A percentile compares a stretch with the other conserved stretches of the same genome.
These are phyloP conservation scores for Aspergillus ochraceus DNA, from an alignment of 2,329 filamentous ascomycete species.

Conservation along the genomic window DNA sequence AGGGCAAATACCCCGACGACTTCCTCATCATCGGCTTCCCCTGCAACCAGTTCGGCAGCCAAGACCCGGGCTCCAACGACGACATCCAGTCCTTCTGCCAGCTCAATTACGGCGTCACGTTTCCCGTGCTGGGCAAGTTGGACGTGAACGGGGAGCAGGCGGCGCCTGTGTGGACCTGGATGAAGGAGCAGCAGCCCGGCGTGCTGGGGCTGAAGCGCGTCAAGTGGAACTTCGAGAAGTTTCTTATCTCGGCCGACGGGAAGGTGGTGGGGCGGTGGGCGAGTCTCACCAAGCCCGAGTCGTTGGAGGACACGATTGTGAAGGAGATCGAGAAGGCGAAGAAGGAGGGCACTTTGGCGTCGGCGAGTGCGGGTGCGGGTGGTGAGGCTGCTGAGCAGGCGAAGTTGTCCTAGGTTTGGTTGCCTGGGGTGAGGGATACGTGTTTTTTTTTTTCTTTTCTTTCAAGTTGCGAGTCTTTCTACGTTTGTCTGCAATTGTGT, in stretches of 20 bases:
- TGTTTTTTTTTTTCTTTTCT: neutral
- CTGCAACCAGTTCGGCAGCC: conserved; percentile 93
- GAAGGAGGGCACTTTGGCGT: conserved; percentile 36
- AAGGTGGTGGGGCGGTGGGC: conserved; percentile 84
- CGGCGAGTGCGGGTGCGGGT: conserved; percentile 7
- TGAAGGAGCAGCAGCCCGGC: conserved; percentile 72
- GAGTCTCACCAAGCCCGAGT: conserved; percentile 82
- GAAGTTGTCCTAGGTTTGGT: conserved; percentile 21
- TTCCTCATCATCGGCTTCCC: conserved; percentile 93
- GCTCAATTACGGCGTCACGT: conserved; percentile 89
- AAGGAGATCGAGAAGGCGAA: conserved; percentile 66
- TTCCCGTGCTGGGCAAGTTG: conserved; percentile 87
- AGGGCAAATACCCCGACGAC: conserved; percentile 67
- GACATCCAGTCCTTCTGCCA: conserved; percentile 85
- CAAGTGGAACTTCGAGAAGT: conserved; percentile 99
- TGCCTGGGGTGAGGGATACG: neutral
- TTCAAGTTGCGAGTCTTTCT: neutral
- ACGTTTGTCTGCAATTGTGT: neutral
- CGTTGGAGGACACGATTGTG: conserved; percentile 71
- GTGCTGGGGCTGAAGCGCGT: conserved; percentile 83
- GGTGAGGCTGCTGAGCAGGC: conserved; percentile 15
- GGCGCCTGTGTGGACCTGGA: conserved; percentile 75
- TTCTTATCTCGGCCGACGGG: conserved; percentile 82
- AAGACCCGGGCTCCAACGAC: conserved; percentile 82
- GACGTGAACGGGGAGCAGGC: conserved; percentile 89